Evolutionary conservation across 108 stramenopile species (phyloP), one percentile per base, ranked within the genome.

Genomic region (Stephanodiscus minutulus): DNA sequence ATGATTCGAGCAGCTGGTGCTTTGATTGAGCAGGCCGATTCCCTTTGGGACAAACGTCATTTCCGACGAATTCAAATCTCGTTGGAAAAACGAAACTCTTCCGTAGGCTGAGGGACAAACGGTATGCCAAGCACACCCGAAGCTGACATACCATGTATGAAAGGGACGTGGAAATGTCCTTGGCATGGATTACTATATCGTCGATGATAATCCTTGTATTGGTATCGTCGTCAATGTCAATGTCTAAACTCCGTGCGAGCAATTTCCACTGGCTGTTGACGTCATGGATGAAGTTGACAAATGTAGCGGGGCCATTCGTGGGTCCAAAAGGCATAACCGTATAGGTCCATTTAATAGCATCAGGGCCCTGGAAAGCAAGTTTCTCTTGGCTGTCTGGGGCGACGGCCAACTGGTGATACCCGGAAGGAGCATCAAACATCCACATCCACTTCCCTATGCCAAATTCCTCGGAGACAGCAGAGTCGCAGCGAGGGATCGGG

Each of bases 121-220:
- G 21, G 3, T 54, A 36, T 10, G 64, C 37, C 31, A 27, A 1
- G 11, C 48, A 49, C 15, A 50, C 48, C 8, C 18, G 44, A 10
- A 69, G 44, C 27, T 69, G 68, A 20, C 68, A 69, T 47, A 60
- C 68, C 44, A 59, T 46, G 18, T 69, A 69, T 2, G 7, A 27
- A 9, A 69, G 43, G 7, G 48, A 47, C 15, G 25, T 58, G 27
- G 21, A 15, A 10, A 47, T 5, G 15, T 6, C 0, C 6, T 46
- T 5, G 9, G 25, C 68, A 43, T 41, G 59, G 25, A 57, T 69
- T 20, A 54, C 24, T 27, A 57, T 22, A 20, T 69, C 39, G 36
- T 58, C 56, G 1, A 69, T 35, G 21, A 69, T 69, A 0, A 69
- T 27, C 0, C 29, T 44, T 9, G 68, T 59, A 25, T 69, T 69